phyloP scores from a whole-genome alignment of 2,329 filamentous ascomycete genomes.

The Botrytis elliptica region DNA sequence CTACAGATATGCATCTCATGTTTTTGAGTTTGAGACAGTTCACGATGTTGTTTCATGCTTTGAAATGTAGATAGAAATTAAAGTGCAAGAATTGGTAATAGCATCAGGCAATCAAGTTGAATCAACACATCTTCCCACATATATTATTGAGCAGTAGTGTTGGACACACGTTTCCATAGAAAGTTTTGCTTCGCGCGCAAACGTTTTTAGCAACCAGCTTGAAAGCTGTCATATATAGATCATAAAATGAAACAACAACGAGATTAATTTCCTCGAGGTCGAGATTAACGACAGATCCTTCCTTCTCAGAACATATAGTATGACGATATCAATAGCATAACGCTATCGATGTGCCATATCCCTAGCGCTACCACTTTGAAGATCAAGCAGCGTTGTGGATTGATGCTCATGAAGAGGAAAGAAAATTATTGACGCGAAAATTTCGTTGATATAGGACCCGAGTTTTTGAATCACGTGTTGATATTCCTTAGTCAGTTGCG shows the following conservation, averaged over 20 bases:
- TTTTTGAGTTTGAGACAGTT: background rate
- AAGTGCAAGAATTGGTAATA: background rate
- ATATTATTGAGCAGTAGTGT: background rate
- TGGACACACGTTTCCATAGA: background rate
- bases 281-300: conserved; percentile 45
- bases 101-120: background rate
- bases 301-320: conserved; percentile 39
- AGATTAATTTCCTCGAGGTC: conserved; percentile 40
- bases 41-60: background rate
- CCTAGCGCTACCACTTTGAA: conserved; percentile 34
- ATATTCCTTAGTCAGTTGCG: background rate
- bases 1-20: background rate
- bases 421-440: conserved; percentile 20
- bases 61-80: background rate
- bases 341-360: conserved; percentile 32
- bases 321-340: conserved; percentile 37
- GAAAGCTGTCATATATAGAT: conserved; percentile 36
- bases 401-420: conserved; percentile 37
- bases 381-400: conserved; percentile 37
- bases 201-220: background rate
- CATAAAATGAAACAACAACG: conserved; percentile 44
- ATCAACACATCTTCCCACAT: background rate
- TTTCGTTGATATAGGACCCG: conserved; percentile 22
- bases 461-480: conserved; percentile 20
- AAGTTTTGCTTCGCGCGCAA: background rate